These are phyloP conservation scores for Pezicula neosporulosa DNA, from an alignment of 2,329 filamentous ascomycete species.

Conservation along the genomic window DNA sequence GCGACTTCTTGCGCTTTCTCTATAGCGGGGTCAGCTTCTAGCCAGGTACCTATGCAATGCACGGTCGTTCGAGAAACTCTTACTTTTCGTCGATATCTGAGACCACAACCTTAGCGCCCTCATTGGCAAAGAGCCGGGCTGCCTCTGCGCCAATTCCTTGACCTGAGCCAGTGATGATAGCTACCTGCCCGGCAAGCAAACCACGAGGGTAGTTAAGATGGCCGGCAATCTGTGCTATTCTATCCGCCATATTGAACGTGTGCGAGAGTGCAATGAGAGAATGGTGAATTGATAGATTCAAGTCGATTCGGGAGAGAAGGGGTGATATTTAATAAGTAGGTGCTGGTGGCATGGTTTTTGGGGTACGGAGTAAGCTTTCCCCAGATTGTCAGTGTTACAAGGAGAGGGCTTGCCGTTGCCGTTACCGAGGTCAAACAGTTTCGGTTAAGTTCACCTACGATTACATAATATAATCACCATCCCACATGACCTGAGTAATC, in stretches of 20 bases:
- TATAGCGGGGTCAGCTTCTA: slow-evolving; percentile 30
- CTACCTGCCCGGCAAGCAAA: slow-evolving; percentile 73
- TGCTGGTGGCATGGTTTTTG: neutral
- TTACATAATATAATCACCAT: no score
- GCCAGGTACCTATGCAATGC: slow-evolving; percentile 5
- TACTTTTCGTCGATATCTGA: slow-evolving; percentile 76
- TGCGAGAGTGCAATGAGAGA: neutral
- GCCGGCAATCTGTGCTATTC: slow-evolving; percentile 67
- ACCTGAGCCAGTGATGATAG: slow-evolving; percentile 83
- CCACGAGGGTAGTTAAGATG: slow-evolving; percentile 83
- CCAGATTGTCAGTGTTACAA: no score
- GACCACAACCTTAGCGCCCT: slow-evolving; percentile 81
- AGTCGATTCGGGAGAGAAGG: neutral
- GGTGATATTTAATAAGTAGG: neutral
- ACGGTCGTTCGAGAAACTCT: slow-evolving; percentile 17
- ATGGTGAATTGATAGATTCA: neutral
- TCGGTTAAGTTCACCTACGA: neutral
- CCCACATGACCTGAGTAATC: no score
- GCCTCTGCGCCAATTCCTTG: slow-evolving; percentile 88
- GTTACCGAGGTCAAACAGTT: slow-evolving; percentile 5
- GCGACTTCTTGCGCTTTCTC: slow-evolving; percentile 68
- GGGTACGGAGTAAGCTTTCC: slow-evolving; percentile 2
- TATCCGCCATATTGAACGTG: slow-evolving; percentile 36
- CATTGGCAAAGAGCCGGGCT: slow-evolving; percentile 78
- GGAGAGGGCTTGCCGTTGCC: neutral